Conservation (phyloP, 1,139 yeast species). For the Suhomyces guaymorum region DNA sequence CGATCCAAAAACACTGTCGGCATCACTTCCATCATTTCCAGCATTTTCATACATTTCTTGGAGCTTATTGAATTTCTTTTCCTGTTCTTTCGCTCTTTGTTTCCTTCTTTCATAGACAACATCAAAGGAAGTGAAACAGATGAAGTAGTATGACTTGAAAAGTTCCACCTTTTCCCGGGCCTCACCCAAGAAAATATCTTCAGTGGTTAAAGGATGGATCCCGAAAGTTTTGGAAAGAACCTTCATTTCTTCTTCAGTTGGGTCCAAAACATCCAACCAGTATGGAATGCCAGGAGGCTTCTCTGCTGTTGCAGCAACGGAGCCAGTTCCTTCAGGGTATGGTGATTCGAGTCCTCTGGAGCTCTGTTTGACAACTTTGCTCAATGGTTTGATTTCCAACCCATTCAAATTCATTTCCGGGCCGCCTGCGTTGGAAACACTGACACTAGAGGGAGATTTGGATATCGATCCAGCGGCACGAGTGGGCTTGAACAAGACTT, state of each 20-base stretch:
- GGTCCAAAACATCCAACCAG: constrained; percentile 91
- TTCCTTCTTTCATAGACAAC: constrained; percentile 71
- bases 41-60: constrained; percentile 38
- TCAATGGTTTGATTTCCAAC: constrained; percentile 12
- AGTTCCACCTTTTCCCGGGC: constrained; percentile 94
- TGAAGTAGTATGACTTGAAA: constrained; percentile 84
- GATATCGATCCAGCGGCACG: constrained; percentile 18
- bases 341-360: constrained; percentile 16
- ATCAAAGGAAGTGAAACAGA: constrained; percentile 92
- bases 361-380: constrained; percentile 7
- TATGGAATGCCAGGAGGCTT: constrained; percentile 49
- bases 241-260: constrained; percentile 96
- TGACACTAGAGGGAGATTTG: constrained; percentile 16
- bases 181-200: constrained; percentile 91
- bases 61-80: constrained; percentile 39
- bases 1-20: constrained; percentile 22
- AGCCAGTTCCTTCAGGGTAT: constrained; percentile 15
- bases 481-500: constrained; percentile 36
- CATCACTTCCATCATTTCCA: constrained; percentile 17
- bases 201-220: constrained; percentile 93
- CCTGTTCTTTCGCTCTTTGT: constrained; percentile 45
- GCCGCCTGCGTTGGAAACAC: constrained; percentile 11
- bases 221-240: constrained; percentile 88
- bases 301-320: constrained; percentile 11
- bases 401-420: constrained; percentile 8